These are phyloP conservation scores for Pneumocystis murina DNA, from an alignment of 1,139 yeast genomes.

Conservation along the genomic window DNA sequence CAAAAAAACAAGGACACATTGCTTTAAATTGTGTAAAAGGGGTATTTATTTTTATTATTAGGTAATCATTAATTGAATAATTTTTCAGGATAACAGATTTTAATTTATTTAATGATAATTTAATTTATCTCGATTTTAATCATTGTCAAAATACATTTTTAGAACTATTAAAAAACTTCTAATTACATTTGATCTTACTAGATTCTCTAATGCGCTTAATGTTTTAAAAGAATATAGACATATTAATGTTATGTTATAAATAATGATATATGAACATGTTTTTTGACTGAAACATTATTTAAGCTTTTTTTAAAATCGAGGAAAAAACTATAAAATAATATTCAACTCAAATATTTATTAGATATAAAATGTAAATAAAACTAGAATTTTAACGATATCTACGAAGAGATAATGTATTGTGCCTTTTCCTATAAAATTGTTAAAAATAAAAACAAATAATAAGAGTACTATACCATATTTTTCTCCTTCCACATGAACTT, in stretches of 20 bases:
- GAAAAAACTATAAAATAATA: background rate
- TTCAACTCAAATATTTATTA: background rate
- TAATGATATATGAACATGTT: background rate
- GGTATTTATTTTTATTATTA: background rate
- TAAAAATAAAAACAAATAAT: background rate
- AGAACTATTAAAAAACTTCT: background rate
- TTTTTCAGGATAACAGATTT: background rate
- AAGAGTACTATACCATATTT: background rate
- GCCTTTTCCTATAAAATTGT: slow-evolving; percentile 65
- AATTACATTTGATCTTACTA: background rate
- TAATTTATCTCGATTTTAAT: background rate
- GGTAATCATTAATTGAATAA: background rate
- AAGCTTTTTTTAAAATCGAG: background rate
- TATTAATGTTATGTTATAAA: background rate
- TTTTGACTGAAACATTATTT: background rate
- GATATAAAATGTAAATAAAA: background rate
- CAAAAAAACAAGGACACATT: background rate
- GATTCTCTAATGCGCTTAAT: background rate
- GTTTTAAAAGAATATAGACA: background rate
- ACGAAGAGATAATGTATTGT: slow-evolving; percentile 98
- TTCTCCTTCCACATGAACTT: slow-evolving; percentile 61
- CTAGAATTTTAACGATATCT: slow-evolving; percentile 80
- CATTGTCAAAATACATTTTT: background rate
- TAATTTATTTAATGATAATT: background rate
- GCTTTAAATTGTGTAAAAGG: background rate